Percentiles rank a stretch among this genome's conserved stretches.
phyloP scores from a whole-genome alignment of 371 early-diverging fungal genomes.

The Mortierella sp. region DNA sequence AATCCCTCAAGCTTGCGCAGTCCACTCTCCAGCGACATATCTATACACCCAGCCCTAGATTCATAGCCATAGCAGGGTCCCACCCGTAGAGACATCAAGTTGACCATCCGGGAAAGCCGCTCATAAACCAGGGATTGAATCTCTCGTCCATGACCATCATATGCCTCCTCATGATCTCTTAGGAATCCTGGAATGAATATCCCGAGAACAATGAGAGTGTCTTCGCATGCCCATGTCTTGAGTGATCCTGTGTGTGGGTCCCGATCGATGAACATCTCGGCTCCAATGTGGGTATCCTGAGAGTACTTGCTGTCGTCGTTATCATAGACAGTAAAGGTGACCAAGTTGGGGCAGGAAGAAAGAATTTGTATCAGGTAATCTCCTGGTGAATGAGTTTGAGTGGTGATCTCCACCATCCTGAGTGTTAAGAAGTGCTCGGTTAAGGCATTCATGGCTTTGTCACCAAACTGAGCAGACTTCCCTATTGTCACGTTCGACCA shows the following conservation, averaged over 20 bases:
- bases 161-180: too few species aligned
- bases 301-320: not conserved
- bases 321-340: not conserved
- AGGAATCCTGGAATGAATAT: too few species aligned
- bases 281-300: not conserved
- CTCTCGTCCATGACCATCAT: too few species aligned
- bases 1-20: too few species aligned
- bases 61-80: too few species aligned
- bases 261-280: constrained; percentile 1
- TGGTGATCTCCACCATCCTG: not conserved
- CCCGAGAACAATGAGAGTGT: constrained; percentile 2
- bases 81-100: too few species aligned
- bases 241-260: not conserved
- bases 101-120: too few species aligned
- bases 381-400: not conserved
- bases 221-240: constrained; percentile 11
- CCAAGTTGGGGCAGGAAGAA: not conserved
- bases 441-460: not conserved
- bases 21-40: too few species aligned
- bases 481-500: not conserved
- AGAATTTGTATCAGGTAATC: not conserved
- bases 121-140: too few species aligned
- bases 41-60: too few species aligned
- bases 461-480: not conserved
- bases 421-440: not conserved